Evolutionary conservation across 1,139 yeast genomes (phyloP), one percentile per base, ranked within the genome.

Genomic region (Sugiyamaella neomexicana): DNA sequence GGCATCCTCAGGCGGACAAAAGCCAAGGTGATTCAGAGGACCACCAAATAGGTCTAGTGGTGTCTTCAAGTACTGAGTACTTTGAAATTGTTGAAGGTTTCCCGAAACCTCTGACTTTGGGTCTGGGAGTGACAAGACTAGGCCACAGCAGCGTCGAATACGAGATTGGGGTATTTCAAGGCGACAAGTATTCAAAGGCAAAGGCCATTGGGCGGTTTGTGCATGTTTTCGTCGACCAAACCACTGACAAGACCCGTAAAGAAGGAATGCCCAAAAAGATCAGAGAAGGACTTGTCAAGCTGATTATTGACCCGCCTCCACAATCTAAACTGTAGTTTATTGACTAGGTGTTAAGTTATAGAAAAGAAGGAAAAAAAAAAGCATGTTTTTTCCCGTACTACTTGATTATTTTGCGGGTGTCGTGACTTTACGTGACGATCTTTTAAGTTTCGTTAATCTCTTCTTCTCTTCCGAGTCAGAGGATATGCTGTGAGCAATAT

Each of bases 101-200:
- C 52, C 71, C 71, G 2, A 56, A 59, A 16, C 68, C 68, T 2
- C 47, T 68, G 12, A 60, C 62, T 1, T 54, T 68, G 8, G 71
- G 70, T 10, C 61, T 68, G 36, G 67, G 61, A 1, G 62, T 66
- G 15, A 58, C 55, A 16, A 64, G 63, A 45, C 61, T 68, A 2
- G 70, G 70, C 13, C 60, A 57, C 13, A 57, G 63, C 37, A 63
- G 67, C 20, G 69, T 66, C n/a, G 67, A 66, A 50, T 65, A 64
- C 40, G 71, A 67, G 44, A 64, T 67, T 46, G 72, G 67, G 2
- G 67, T 68, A 8, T 68, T 68, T 56, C 70, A 66, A 50, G 56
- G 56, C 25, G 34, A 50, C 13, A 39, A 25, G 39, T 29, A 40
- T 27, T 49, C 59, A 17, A 39, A 43, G 31, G 69, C 69, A 8